Conservation (phyloP, 495 filamentous ascomycete genomes). For the Penicillium crystallinum region DNA sequence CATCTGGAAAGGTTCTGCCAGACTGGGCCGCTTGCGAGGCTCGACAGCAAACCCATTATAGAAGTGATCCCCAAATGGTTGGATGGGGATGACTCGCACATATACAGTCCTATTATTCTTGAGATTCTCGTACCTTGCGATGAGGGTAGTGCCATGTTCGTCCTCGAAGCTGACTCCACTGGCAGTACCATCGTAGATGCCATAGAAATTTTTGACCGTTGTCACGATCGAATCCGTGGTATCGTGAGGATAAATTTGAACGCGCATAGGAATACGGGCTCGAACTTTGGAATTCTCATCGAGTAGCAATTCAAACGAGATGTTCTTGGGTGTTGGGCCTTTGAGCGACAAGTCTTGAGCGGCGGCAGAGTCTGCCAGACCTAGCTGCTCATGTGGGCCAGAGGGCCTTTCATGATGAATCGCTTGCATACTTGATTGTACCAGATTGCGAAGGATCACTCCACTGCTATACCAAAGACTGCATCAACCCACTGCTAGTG, state of each 20-base stretch:
- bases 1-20: conserved; percentile 55
- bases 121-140: conserved; percentile 93
- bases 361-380: conserved; percentile 23
- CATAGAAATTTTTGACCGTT: conserved; percentile 97
- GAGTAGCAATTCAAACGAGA: conserved; percentile 81
- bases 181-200: conserved; percentile 71
- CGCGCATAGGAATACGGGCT: conserved; percentile 81
- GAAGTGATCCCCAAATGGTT: conserved; percentile 37
- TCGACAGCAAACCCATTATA: conserved; percentile 38
- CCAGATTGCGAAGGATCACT: conserved; percentile 22
- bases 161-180: conserved; percentile 90
- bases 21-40: conserved; percentile 43
- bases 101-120: conserved; percentile 82
- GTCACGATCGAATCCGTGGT: conserved; percentile 92
- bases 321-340: conserved; percentile 63
- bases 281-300: conserved; percentile 65
- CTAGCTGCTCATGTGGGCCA: conserved; percentile 35
- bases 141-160: conserved; percentile 75
- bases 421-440: conserved; percentile 34
- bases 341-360: conserved; percentile 46
- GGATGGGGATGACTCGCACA: conserved; percentile 73
- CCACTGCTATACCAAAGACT: conserved; percentile 36
- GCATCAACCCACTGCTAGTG: conserved; percentile 39
- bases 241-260: conserved; percentile 89
- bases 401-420: conserved; percentile 38